Base-by-base conservation (phyloP, 768 basidiomycete species). In the Boletus sp. region DNA sequence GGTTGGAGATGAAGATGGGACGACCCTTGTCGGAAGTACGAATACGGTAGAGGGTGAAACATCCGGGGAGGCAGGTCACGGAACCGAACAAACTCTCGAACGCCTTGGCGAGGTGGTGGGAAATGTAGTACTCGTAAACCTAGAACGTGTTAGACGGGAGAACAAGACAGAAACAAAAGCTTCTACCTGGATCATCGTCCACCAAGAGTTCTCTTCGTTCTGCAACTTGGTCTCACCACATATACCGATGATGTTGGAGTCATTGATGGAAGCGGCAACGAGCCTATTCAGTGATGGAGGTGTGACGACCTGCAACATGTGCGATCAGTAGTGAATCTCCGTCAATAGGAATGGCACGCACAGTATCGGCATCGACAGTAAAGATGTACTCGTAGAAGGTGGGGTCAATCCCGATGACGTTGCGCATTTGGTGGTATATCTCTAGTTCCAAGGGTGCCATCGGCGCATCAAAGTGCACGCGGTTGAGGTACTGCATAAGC, bases 311-410 rank as follows among this genome's bases (percentile, higher is more conserved):
- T 86, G 55, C 24, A 47, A 33, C 33, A 47, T 35, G 8, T 17
- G n/a, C 33, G 33, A 24, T 75, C 36, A 73, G 62, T 17, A 56
- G 5, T 14, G 29, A 14, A 15, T 46, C n/a, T 20, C 50, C 0
- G 14, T 18, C 15, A 11, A 24, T 24, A 29, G 20, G 24, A 20
- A 50, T n/a, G 15, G 3, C n/a, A 68, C 75, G 50, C 49, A 84
- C 83, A 1, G 83, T 84, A 74, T 87, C 86, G 17, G 85, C 85
- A 72, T 87, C 85, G 15, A 87, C 82, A 48, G 84, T 86, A 71
- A 87, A 86, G 59, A 87, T 80, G 70, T 86, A 87, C 70, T 87
- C 85, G 65, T 87, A 87, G 71, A 87, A 87, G n/a, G 84, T 82
- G 14, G 85, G 85, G 52, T 87, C 86, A 45, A 87, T 86, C 10